phyloP scores from a whole-genome alignment of 176 grass and related monocot species.

The Coix lacrymajobi region DNA sequence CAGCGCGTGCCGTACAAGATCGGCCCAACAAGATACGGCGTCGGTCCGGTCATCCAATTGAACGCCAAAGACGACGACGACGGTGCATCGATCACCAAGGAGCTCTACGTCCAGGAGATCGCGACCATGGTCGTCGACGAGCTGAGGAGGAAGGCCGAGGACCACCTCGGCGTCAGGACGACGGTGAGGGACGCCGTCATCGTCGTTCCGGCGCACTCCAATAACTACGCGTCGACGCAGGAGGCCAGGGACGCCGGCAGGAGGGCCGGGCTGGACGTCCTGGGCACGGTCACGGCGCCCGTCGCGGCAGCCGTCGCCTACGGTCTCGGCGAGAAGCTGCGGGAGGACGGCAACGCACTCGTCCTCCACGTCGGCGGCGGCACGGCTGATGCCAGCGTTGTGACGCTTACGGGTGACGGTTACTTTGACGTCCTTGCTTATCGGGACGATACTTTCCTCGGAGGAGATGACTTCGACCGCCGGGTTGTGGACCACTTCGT shows the following conservation, averaged over 20 bases:
- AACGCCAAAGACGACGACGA: no score
- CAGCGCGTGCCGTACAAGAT: neutral
- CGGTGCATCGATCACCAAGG: no score
- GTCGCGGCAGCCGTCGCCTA: neutral
- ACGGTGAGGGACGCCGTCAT: neutral
- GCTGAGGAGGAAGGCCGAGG: neutral
- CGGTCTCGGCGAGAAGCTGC: neutral
- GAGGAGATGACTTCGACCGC: conserved; percentile 17
- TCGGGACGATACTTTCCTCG: neutral
- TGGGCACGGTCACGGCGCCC: neutral
- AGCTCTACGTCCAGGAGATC: neutral
- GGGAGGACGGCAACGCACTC: neutral
- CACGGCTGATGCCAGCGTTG: neutral
- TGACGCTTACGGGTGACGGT: neutral
- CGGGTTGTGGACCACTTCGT: neutral
- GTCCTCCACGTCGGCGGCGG: conserved; percentile 22
- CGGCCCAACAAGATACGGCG: neutral
- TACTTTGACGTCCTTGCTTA: neutral
- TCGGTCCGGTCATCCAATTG: neutral
- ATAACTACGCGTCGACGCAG: no score
- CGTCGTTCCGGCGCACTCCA: neutral
- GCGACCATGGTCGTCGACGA: neutral
- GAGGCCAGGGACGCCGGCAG: neutral
- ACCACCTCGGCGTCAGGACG: neutral
- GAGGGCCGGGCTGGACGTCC: neutral